phyloP scores from a whole-genome alignment of 2,329 filamentous ascomycete species.

The Bipolaris oryzae region DNA sequence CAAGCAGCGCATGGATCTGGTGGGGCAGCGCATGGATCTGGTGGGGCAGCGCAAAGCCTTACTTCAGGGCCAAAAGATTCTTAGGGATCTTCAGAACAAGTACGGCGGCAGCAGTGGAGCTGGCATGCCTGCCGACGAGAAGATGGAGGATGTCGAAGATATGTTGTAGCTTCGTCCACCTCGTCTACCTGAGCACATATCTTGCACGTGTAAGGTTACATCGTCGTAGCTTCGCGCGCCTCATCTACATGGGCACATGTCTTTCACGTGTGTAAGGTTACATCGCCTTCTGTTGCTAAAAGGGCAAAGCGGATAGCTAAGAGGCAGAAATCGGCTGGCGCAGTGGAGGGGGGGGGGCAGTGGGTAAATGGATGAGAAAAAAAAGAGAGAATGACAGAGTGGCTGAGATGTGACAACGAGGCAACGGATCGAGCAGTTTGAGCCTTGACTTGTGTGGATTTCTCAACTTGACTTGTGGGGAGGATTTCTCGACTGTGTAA shows the following conservation, averaged over 20 bases:
- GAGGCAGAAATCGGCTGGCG: too few relatives aligned
- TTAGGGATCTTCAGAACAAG: conserved; percentile 23
- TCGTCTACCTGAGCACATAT: neutral
- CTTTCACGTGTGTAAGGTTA: too few relatives aligned
- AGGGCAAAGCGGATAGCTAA: too few relatives aligned
- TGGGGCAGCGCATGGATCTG: conserved; percentile 14
- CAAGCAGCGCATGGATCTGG: conserved; percentile 17
- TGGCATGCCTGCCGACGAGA: neutral
- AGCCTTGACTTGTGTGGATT: too few relatives aligned
- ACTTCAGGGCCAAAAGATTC: conserved; percentile 17
- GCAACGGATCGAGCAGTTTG: too few relatives aligned
- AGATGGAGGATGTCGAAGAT: neutral
- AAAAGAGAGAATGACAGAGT: too few relatives aligned
- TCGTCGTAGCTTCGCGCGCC: neutral
- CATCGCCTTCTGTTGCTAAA: too few relatives aligned
- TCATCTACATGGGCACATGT: too few relatives aligned
- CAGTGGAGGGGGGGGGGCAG: too few relatives aligned
- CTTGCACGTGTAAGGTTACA: too few relatives aligned
- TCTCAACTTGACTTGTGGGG: neutral
- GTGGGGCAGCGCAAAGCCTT: conserved; percentile 16
- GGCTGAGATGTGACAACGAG: too few relatives aligned
- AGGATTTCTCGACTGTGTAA: neutral
- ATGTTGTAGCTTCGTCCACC: neutral
- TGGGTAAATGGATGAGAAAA: too few relatives aligned
- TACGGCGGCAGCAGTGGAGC: conserved; percentile 12